phyloP scores from a whole-genome alignment of 2,329 filamentous ascomycete species.

The Verticillium zaregamsianum region DNA sequence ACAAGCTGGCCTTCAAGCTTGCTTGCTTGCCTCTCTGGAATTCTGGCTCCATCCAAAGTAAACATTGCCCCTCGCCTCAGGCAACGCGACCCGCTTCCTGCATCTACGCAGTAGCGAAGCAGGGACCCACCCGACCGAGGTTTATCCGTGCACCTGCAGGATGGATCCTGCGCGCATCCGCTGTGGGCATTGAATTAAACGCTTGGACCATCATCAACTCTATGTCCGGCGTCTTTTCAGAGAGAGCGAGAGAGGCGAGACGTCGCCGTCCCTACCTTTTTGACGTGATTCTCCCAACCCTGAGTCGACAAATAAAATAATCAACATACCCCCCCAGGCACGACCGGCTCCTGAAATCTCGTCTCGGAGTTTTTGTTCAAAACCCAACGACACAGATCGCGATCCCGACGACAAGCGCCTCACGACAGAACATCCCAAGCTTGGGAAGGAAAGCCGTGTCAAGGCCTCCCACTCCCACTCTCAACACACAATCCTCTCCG shows the following conservation, averaged over 20 bases:
- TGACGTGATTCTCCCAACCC: not conserved
- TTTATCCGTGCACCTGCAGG: not conserved
- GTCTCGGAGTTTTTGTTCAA: not conserved
- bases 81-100: not conserved
- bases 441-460: not conserved
- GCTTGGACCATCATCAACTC: not conserved
- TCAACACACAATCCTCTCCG: not conserved
- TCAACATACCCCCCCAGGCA: not conserved
- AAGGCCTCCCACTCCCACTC: not conserved
- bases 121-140: not conserved
- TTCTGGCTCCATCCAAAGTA: not conserved
- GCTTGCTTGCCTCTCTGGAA: not conserved
- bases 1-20: not conserved
- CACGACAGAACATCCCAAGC: not conserved
- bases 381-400: not conserved
- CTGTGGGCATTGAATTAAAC: not conserved
- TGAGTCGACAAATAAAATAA: not conserved
- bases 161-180: not conserved
- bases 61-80: not conserved
- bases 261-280: not conserved
- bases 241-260: not conserved
- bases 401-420: too few relatives aligned
- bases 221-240: not conserved
- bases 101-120: not conserved
- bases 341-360: not conserved